These are phyloP conservation scores for Lathyrus oleraceus DNA, from an alignment of 306 rosid species.

Conservation along the genomic window DNA sequence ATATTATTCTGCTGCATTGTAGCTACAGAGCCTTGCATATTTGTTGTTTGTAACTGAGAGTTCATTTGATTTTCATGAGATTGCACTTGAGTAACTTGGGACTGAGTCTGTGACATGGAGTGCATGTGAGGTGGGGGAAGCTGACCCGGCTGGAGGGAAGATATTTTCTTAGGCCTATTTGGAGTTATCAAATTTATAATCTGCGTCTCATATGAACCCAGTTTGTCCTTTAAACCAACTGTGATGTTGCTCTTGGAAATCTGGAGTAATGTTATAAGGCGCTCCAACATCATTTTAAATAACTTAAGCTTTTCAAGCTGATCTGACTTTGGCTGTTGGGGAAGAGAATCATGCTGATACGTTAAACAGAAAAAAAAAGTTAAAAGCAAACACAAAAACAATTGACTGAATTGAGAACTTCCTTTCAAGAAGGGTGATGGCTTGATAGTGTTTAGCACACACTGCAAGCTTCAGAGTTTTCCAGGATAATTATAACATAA, in stretches of 20 bases:
- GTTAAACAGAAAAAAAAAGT: slow-evolving; percentile 25
- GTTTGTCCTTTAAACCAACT: slow-evolving; percentile 54
- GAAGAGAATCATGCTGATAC: slow-evolving; percentile 68
- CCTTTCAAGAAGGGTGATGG: slow-evolving; percentile 20
- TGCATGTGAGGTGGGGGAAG: slow-evolving; percentile 73
- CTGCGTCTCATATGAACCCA: slow-evolving; percentile 70
- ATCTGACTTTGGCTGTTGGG: slow-evolving; percentile 64
- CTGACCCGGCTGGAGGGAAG: slow-evolving; percentile 67
- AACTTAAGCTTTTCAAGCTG: slow-evolving; percentile 66
- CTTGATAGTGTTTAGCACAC: slow-evolving; percentile 24
- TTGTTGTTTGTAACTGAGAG: slow-evolving; percentile 72
- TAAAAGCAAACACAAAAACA: neutral
- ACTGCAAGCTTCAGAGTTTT: slow-evolving; percentile 26
- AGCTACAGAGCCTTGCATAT: slow-evolving; percentile 58
- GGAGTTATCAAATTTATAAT: slow-evolving; percentile 56
- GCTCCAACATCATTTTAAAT: slow-evolving; percentile 81
- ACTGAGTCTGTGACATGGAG: slow-evolving; percentile 63
- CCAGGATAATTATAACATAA: slow-evolving; percentile 6
- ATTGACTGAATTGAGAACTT: slow-evolving; percentile 7
- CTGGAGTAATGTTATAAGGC: slow-evolving; percentile 56
- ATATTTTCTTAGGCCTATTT: slow-evolving; percentile 66
- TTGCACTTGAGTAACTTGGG: slow-evolving; percentile 66
- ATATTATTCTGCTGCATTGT: slow-evolving; percentile 64
- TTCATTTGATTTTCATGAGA: slow-evolving; percentile 84
- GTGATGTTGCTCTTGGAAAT: slow-evolving; percentile 48